A percentile compares a stretch with the other conserved stretches of the same genome.
Conservation (phyloP, 1,284 basidiomycete genomes). For the Heterobasidion parviporum region DNA sequence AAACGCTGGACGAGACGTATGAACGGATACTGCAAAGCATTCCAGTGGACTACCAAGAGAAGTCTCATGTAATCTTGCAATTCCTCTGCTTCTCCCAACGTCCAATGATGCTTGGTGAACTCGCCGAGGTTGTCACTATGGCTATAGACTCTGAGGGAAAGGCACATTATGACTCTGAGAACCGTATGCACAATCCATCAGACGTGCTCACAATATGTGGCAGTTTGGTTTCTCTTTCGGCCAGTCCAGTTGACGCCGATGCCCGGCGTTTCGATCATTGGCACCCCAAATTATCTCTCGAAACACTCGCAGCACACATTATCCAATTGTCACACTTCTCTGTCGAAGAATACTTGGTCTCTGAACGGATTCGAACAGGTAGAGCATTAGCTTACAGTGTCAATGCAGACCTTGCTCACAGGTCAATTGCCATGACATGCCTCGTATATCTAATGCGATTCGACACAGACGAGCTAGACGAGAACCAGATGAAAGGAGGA, state of each 20-base stretch:
- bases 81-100: neutral
- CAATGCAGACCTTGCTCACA: neutral
- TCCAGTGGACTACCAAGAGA: neutral
- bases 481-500: neutral
- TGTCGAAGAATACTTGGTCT: neutral
- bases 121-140: neutral
- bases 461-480: neutral
- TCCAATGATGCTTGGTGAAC: neutral
- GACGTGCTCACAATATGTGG: neutral
- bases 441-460: neutral
- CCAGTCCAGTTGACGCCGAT: neutral
- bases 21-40: neutral
- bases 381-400: neutral
- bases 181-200: neutral
- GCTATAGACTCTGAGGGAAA: neutral
- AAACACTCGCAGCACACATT: neutral
- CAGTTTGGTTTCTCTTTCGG: neutral
- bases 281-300: neutral
- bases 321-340: neutral
- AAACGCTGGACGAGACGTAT: neutral
- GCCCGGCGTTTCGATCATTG: no score
- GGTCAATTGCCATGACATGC: neutral
- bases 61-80: neutral
- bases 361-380: neutral
- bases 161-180: neutral